Conservation (phyloP, 805 yeast genomes). For the Starmerella floricola region DNA sequence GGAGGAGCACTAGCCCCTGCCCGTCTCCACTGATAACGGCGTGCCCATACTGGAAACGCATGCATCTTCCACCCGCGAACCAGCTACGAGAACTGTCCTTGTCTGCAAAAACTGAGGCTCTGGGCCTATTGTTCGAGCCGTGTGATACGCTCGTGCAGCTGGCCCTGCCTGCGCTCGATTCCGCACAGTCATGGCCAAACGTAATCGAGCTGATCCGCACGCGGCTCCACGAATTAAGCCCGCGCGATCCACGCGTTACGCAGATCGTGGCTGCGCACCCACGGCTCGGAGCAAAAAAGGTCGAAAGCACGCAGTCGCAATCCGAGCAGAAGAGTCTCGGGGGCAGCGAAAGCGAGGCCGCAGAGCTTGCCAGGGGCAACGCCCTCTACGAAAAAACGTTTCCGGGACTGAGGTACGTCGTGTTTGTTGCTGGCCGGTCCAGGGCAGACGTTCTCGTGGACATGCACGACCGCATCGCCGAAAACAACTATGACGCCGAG, state of each 20-base stretch:
- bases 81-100: neutral
- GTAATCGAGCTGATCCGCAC: conserved; percentile 39
- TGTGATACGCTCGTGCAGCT: conserved; percentile 38
- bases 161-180: conserved; percentile 28
- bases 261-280: conserved; percentile 83
- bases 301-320: conserved; percentile 49
- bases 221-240: conserved; percentile 30
- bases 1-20: too few relatives aligned
- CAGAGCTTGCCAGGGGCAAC: conserved; percentile 42
- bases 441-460: conserved; percentile 51
- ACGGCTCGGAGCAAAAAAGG: conserved; percentile 53
- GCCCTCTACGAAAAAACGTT: conserved; percentile 48
- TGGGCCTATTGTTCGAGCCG: conserved; percentile 55
- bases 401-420: conserved; percentile 71
- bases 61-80: conserved; percentile 9
- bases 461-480: conserved; percentile 47
- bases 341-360: conserved; percentile 39
- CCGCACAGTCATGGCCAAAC: conserved; percentile 22
- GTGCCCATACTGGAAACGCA: neutral
- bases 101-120: conserved; percentile 8
- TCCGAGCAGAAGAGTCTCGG: conserved; percentile 59
- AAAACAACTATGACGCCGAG: conserved; percentile 46
- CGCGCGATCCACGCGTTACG: conserved; percentile 21
- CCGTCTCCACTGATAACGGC: too few relatives aligned
- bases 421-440: conserved; percentile 75